Base-by-base conservation (phyloP, 345 rosid genomes). In the Syzygium aromaticum region DNA sequence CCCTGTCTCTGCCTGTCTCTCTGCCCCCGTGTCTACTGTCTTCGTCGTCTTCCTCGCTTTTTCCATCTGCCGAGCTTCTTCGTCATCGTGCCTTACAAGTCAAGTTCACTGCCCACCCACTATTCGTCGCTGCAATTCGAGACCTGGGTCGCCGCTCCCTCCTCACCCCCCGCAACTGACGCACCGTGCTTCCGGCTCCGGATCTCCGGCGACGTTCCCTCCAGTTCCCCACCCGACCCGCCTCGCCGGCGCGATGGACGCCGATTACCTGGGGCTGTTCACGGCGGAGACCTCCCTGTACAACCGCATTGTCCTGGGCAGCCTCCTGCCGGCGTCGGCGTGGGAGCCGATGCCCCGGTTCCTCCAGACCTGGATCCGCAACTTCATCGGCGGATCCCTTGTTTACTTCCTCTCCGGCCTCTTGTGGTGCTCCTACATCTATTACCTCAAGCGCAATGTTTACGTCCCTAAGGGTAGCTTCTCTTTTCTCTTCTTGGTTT, bases 351-450 rank as follows among this genome's bases (percentile, higher is more conserved):
- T 96, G 52, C 98, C 99, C 3, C 98, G 93, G 85, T 85, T 93
- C 52, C 67, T 92, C 52, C 99, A 96, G 92, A 95, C 98, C 7
- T 98, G 99, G 99, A 95, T 96, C 25, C 94, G 99, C 3, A 98
- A 96, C 92, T 98, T 93, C 91, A 86, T 94, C 51, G 98, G 97
- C 22, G 99, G 96, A 63, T 89, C 92, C 77, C 28, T 96, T 53
- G 90, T 95, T 8, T 98, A 98, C 94, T 88, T 98, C 57, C 54
- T 94, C 91, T 95, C 99, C 53, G 98, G 98, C 21, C 85, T 94
- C 88, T 93, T 98, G 53, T 98, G 99, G 99, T 96, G 97, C 91
- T 92, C 95, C 90, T 95, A 94, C 92, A 94, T 98, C 87, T 98
- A 98, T 87, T 92, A 94, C 93, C 90, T 92, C 90, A 95, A 96